A percentile compares a stretch with the other conserved stretches of the same genome.
These are phyloP conservation scores for Polygonum maritimum DNA, from an alignment of 148 eudicot genomes.

Conservation along the genomic window DNA sequence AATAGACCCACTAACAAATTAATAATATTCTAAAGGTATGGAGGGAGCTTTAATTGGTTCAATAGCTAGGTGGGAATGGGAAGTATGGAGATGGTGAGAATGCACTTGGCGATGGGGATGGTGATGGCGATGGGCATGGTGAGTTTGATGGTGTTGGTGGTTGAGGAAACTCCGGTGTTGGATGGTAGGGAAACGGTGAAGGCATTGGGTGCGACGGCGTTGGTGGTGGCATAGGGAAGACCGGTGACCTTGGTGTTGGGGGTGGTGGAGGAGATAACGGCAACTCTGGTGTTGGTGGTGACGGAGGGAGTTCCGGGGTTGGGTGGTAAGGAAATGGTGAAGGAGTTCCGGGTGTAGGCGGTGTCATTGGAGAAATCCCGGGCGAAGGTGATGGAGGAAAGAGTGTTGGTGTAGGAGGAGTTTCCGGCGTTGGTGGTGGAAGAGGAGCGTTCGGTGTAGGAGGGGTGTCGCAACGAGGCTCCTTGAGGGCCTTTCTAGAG, in stretches of 20 bases:
- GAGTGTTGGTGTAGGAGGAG: not conserved
- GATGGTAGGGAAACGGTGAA: conserved; percentile 1
- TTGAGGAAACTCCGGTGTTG: not conserved
- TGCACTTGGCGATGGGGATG: not conserved
- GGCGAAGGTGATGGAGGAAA: not conserved
- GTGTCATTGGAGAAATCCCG: not conserved
- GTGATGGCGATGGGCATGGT: conserved; percentile 1
- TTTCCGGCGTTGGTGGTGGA: not conserved
- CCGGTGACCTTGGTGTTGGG: not conserved
- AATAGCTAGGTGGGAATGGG: conserved; percentile 1
- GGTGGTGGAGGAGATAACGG: not conserved
- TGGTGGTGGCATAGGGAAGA: not conserved
- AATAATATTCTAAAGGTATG: too few species aligned
- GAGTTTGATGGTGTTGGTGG: not conserved
- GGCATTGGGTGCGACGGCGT: not conserved
- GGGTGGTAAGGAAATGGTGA: too few species aligned
- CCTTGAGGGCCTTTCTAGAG: not conserved
- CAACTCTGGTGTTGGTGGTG: not conserved
- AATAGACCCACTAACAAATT: too few species aligned
- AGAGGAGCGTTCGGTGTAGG: not conserved
- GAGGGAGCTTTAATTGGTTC: not conserved
- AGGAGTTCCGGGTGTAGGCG: not conserved
- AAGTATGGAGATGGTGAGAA: not conserved
- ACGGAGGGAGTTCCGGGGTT: not conserved
- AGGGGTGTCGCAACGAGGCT: not conserved